A percentile compares a stretch with the other conserved stretches of the same genome.
phyloP scores from a whole-genome alignment of 208 protist genomes.

The Ichthyophonus hoferi region DNA sequence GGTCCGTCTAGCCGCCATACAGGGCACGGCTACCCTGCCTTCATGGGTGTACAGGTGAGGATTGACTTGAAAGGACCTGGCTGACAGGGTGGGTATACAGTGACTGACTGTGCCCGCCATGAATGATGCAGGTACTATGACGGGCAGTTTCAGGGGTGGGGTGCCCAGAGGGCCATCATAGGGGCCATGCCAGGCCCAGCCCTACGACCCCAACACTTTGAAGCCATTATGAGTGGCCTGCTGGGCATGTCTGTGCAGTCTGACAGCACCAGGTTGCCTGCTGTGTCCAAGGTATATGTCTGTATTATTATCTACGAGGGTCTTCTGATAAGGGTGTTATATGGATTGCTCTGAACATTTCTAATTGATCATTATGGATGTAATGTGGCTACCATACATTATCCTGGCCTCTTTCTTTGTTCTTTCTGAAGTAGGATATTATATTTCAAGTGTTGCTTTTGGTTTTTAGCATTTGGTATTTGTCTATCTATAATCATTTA shows the following conservation, averaged over 20 bases:
- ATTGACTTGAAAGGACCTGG: neutral
- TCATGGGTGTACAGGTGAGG: neutral
- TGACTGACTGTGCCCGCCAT: neutral
- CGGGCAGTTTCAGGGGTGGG: neutral
- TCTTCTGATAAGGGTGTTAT: no score
- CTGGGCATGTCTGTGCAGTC: neutral
- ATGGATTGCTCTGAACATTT: no score
- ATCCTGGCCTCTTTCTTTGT: no score
- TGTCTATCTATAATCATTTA: no score
- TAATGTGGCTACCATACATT: no score
- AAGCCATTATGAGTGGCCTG: neutral
- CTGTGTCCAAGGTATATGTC: no score
- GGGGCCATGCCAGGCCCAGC: neutral
- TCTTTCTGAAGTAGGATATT: no score
- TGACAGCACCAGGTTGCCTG: no score
- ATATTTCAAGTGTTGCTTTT: no score
- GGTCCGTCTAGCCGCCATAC: neutral
- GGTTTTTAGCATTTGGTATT: no score
- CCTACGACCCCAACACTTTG: neutral
- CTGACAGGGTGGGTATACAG: neutral
- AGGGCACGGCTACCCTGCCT: neutral
- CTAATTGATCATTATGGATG: no score
- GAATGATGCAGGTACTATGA: neutral
- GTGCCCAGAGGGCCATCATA: neutral
- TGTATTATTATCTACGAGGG: no score